Evolutionary conservation across 352 stramenopile species (phyloP), one percentile per base, ranked within the genome.

Genomic region (Phytophthora brassicae): DNA sequence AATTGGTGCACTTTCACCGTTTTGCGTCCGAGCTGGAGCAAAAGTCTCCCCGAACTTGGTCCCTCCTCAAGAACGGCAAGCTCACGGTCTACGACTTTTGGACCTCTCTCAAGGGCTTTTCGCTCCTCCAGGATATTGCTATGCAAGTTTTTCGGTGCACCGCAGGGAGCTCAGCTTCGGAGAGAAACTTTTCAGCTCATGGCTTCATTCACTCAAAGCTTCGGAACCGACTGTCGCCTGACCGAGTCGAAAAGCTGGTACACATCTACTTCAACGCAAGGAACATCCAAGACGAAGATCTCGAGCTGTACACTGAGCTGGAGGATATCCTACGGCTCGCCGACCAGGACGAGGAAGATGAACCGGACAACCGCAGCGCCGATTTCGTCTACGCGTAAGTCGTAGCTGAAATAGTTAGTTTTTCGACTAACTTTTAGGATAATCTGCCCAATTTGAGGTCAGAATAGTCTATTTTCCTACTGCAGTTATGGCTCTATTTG

Each of bases 171-270:
- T 43, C 47, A 9, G 47, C 47, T 14, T n/a, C 29, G 7, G 47
- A 55, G 20, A 6, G 29, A 17, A 55, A 44, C 31, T 55, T 55
- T 33, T 45, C 47, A 17, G 8, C 29, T 8, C 47, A 55, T 33
- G 33, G 19, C 2, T 55, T 55, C 7, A 33, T 55, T 19, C 47
- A 55, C 17, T 55, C 47, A 20, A 43, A 41, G 47, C 29, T 55
- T 20, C 29, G 47, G 7, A 55, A 55, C 33, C 31, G 31, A 22
- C 47, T 55, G 9, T 6, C 12, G 2, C 17, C 29, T 13, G 47
- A 55, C 13, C 29, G 29, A n/a, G 5, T 55, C 6, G 19, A 55
- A 33, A 55, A 55, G 19, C 33, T 55, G 19, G 17, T 55, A 20
- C 33, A 33, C 6, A 29, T 55, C 11, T 55, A 44, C 29, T 31